Evolutionary conservation across 2,329 filamentous ascomycete species (phyloP).

Genomic region (Ustilaginoidea virens): DNA sequence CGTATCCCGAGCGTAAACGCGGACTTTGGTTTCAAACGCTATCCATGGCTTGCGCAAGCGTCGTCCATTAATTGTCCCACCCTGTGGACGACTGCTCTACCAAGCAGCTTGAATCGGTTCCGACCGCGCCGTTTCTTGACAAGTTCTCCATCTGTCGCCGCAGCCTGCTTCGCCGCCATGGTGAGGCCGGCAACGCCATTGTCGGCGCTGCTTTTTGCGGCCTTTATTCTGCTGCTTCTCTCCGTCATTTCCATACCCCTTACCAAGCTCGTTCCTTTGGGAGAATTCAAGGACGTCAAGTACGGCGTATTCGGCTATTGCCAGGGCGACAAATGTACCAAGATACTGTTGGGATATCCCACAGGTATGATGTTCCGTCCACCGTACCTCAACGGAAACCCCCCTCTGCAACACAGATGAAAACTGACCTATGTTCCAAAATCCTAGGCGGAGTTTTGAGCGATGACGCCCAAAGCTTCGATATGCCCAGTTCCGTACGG

Average conservation of each 20-base stretch:
- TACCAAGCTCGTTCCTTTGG: slow-evolving; percentile 71
- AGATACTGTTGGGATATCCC: slow-evolving; percentile 57
- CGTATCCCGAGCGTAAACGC: no score
- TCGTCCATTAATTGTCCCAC: slow-evolving; percentile 1
- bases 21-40: no score
- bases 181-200: slow-evolving; percentile 86
- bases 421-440: no score
- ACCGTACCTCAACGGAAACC: no score
- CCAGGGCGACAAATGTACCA: slow-evolving; percentile 47
- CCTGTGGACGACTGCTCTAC: slow-evolving; percentile 1
- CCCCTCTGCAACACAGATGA: no score
- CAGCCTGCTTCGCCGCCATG: slow-evolving; percentile 36
- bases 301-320: slow-evolving; percentile 95
- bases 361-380: slow-evolving; percentile 38
- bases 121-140: neutral
- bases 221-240: slow-evolving; percentile 73
- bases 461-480: slow-evolving; percentile 31
- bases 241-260: slow-evolving; percentile 86
- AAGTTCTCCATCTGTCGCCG: slow-evolving; percentile 9
- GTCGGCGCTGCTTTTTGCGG: slow-evolving; percentile 67
- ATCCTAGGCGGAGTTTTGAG: slow-evolving; percentile 2
- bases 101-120: neutral
- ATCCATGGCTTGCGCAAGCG: slow-evolving; percentile 3
- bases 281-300: slow-evolving; percentile 56
- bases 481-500: slow-evolving; percentile 35